Evolutionary conservation across 306 rosid species (phyloP).

Genomic region (Inga laurina): DNA sequence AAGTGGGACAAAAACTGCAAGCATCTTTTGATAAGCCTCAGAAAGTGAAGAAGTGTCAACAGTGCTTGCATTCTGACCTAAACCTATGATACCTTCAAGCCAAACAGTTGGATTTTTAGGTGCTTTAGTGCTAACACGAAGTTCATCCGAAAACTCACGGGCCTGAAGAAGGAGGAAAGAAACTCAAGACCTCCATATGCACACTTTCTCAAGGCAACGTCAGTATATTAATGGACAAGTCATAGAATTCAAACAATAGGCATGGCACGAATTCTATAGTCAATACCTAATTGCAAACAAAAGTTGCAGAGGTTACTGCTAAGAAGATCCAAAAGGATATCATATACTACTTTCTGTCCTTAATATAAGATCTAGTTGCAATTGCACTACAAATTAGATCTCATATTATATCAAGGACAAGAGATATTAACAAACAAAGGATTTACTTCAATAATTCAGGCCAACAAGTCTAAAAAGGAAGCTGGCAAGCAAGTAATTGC

Average conservation of each 20-base stretch:
- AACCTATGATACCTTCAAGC: constrained; percentile 73
- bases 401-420: no score
- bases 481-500: neutral
- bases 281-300: neutral
- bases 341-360: no score
- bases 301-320: neutral
- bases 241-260: constrained; percentile 14
- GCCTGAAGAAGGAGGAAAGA: constrained; percentile 56
- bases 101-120: constrained; percentile 66
- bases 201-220: constrained; percentile 22
- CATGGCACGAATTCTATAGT: neutral
- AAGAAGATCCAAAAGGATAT: neutral
- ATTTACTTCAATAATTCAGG: no score
- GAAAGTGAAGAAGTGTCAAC: constrained; percentile 78
- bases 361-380: no score
- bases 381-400: no score
- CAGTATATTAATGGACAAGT: constrained; percentile 14
- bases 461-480: neutral
- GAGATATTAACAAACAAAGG: no score
- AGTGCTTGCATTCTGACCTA: constrained; percentile 72
- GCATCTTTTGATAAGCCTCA: constrained; percentile 90
- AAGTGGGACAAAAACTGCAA: constrained; percentile 91
- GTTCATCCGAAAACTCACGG: constrained; percentile 93
- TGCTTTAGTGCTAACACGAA: constrained; percentile 82
- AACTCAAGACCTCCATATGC: constrained; percentile 31